Evolutionary conservation across 176 grass and related monocot species (phyloP), one percentile per base, ranked within the genome.

Genomic region (Luzula sylvatica): DNA sequence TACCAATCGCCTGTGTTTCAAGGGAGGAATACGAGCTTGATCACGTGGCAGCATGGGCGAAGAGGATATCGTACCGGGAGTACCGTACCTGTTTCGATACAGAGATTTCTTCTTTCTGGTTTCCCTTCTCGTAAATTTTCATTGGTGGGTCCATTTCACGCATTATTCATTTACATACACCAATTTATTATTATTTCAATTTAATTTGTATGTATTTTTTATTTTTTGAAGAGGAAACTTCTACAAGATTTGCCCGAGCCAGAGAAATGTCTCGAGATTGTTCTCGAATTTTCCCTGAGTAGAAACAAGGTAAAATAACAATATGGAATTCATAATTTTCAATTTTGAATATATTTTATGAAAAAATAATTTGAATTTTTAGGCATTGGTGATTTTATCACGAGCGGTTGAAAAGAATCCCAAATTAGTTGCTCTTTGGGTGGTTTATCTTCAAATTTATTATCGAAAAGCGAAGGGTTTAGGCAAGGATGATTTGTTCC

Each of bases 381-480:
- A 98, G 92, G 92, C 81, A 52, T 79, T 98, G 72, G 58, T 57
- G 50, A 48, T 77, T 32, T 72, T 98, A 68, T 76, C 92, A 15
- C 81, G 78, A 25, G 76, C 78, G 41, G 79, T 98, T 65, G 92
- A 98, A 68, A 69, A 72, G 52, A 64, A 83, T 71, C 92, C 85
- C 69, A 82, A 73, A 53, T 86, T 75, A 47, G 72, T 69, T 48
- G 63, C 76, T 29, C 55, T 90, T 52, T 98, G 92, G 92, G 68
- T 98, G 50, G 73, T 98, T 66, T 98, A 98, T 83, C 82, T 98
- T 56, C 81, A 90, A 60, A 80, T 90, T 75, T 90, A 90, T 59
- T 90, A 90, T 57, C 71, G 71, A 65, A 98, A 98, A 63, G 75
- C 86, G 68, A 87, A 77, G 61, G 75, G 72, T 57, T 74, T 90